A percentile compares a stretch with the other conserved stretches of the same genome.
Evolutionary conservation across 768 basidiomycete species (phyloP).

Genomic region (Tricholoma flavovirens): DNA sequence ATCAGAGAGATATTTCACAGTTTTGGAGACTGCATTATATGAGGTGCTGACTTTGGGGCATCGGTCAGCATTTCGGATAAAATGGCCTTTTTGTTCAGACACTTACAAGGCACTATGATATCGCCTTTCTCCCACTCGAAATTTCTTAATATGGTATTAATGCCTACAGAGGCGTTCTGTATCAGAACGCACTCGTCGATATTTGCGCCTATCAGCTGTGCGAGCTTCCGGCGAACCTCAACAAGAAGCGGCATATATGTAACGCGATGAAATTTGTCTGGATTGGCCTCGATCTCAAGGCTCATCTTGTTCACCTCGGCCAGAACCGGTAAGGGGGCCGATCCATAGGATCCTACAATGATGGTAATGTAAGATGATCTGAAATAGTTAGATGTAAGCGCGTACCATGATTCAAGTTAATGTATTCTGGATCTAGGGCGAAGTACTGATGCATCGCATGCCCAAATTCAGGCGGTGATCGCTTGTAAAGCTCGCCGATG

Average conservation of each 20-base stretch:
- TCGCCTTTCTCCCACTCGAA: conserved; percentile 59
- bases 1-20: conserved; percentile 51
- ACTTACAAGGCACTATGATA: conserved; percentile 48
- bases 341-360: conserved; percentile 44
- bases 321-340: conserved; percentile 41
- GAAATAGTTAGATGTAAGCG: conserved; percentile 15
- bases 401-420: conserved; percentile 63
- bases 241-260: conserved; percentile 23
- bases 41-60: conserved; percentile 10
- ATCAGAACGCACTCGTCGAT: conserved; percentile 46
- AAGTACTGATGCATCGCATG: conserved; percentile 50
- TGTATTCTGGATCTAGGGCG: conserved; percentile 49
- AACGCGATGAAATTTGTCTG: conserved; percentile 43
- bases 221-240: conserved; percentile 38
- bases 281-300: conserved; percentile 38
- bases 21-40: conserved; percentile 49
- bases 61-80: neutral
- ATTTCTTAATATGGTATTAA: conserved; percentile 59
- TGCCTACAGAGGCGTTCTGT: conserved; percentile 49
- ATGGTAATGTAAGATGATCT: neutral
- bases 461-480: conserved; percentile 42
- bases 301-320: conserved; percentile 31
- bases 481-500: conserved; percentile 16
- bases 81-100: neutral
- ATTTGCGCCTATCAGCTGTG: conserved; percentile 41